Evolutionary conservation across 495 filamentous ascomycete genomes (phyloP).

Genomic region (Penicillium ochrochloron): DNA sequence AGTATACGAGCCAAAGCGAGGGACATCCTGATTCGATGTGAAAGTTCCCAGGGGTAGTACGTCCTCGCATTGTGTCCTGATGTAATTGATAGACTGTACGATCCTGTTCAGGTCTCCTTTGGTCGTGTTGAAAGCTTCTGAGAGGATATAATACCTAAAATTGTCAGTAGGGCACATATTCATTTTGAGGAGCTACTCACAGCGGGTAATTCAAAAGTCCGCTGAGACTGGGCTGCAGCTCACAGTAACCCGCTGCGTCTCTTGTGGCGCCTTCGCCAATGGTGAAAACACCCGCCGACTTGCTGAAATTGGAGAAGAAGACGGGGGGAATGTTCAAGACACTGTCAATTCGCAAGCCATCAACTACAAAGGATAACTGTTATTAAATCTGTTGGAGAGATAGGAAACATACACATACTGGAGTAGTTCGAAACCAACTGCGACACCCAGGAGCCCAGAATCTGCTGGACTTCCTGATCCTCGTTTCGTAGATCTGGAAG

Average conservation of each 20-base stretch:
- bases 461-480: conserved; percentile 51
- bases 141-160: conserved; percentile 63
- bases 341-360: conserved; percentile 75
- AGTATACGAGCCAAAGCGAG: conserved; percentile 58
- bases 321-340: conserved; percentile 65
- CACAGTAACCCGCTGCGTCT: conserved; percentile 58
- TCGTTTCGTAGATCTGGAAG: conserved; percentile 70
- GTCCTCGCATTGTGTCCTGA: conserved; percentile 56
- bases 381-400: conserved; percentile 10
- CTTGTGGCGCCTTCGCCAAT: conserved; percentile 67
- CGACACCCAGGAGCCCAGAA: conserved; percentile 63
- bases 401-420: conserved; percentile 29
- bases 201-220: conserved; percentile 67
- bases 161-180: conserved; percentile 57
- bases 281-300: conserved; percentile 64
- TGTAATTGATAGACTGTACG: conserved; percentile 46
- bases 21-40: conserved; percentile 72
- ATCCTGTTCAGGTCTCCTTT: conserved; percentile 55
- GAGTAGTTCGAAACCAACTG: conserved; percentile 63
- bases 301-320: conserved; percentile 64
- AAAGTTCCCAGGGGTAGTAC: conserved; percentile 65
- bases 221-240: conserved; percentile 58
- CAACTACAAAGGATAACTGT: conserved; percentile 44
- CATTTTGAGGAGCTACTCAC: conserved; percentile 45
- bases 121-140: conserved; percentile 53